Conservation (phyloP, 441 rosid species). For the Brassica hybrid region DNA sequence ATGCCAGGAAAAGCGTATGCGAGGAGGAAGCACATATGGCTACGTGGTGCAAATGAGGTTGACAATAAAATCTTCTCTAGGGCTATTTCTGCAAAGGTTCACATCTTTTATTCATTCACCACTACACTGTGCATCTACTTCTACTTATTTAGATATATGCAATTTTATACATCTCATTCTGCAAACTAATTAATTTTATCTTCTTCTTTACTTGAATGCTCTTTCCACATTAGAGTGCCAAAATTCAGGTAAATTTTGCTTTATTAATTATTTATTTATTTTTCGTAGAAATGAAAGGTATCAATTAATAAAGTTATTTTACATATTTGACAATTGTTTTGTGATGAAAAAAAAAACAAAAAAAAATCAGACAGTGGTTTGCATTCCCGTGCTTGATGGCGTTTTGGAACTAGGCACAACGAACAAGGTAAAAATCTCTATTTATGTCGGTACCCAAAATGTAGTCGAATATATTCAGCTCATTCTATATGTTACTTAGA, state of each 20-base stretch:
- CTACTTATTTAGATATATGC: constrained; percentile 20
- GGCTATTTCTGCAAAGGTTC: constrained; percentile 96
- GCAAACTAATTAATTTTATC: background rate
- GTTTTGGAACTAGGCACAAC: constrained; percentile 87
- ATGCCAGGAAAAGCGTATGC: constrained; percentile 94
- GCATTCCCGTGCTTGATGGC: constrained; percentile 89
- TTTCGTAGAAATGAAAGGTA: background rate
- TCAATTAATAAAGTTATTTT: background rate
- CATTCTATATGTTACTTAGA: background rate
- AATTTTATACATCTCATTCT: background rate
- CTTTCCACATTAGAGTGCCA: constrained; percentile 66
- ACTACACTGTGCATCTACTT: constrained; percentile 5
- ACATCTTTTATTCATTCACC: background rate
- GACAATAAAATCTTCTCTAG: constrained; percentile 90
- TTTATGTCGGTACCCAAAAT: background rate
- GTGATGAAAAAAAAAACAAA: background rate
- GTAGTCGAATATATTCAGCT: background rate
- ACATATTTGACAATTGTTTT: constrained; percentile 9
- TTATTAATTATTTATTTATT: background rate
- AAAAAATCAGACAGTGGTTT: constrained; percentile 87
- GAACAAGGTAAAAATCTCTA: constrained; percentile 44
- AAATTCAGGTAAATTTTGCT: constrained; percentile 59
- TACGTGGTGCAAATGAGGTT: constrained; percentile 78
- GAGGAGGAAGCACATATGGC: constrained; percentile 86
- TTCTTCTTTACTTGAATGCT: constrained; percentile 14